Base-by-base conservation (phyloP, 73 alveolate genomes). In the Paramecium primaurelia region DNA sequence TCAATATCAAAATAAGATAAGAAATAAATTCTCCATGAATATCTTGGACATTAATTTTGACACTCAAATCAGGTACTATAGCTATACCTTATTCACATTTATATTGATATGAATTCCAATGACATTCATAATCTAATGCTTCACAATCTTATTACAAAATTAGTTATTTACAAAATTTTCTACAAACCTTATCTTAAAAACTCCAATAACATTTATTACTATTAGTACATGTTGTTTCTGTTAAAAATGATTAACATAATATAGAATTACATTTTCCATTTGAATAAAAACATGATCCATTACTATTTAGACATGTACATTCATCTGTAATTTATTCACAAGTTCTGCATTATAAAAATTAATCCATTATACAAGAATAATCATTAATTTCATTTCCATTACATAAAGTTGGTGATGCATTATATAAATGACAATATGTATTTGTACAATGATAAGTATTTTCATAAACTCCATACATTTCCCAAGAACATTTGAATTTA, bases 151-250 rank as follows among this genome's bases (percentile, higher is more conserved):
- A 59, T 80, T 80, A 45, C 73, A 40, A 25, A 5, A 80, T 49
- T 0, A 32, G 25, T 28, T 80, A 47, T 22, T 45, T 26, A 49
- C 91, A 80, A 40, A 20, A 32, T 28, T 80, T 80, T 9, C 91
- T 40, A 47, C 91, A 80, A 80, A 28, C 75, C 45, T 20, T 11
- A 80, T 42, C 91, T 14, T 40, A 18, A 2, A 32, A 9, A 47
- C 91, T 80, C 91, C 91, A 80, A 44, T 80, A 80, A 80, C 91
- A 80, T 80, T 44, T 80, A 25, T 44, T 25, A 42, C 47, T 75
- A 9, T 37, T 20, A 0, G 8, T 11, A 18, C 91, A 80, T 32
- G n/a, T 20, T 0, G 49, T 73, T 40, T 25, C 36, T n/a, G 18
- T 11, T 10, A 80, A 25, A 47, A 80, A 80, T 8, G 9, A 34